These are phyloP conservation scores for Penicillium occitanis DNA, from an alignment of 2,329 filamentous ascomycete species.

Conservation along the genomic window DNA sequence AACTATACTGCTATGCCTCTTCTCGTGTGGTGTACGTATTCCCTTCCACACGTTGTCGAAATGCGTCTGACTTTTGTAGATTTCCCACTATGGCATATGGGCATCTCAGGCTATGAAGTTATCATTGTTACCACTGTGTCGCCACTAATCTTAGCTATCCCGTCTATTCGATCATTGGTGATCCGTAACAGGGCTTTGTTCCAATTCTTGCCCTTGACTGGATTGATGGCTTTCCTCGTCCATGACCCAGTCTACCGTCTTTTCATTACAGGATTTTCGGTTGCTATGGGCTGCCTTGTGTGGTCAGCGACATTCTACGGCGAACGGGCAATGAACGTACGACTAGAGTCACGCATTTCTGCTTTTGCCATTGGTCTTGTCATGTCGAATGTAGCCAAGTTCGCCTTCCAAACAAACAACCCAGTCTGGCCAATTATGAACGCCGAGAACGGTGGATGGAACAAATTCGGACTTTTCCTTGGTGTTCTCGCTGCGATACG, in stretches of 20 bases:
- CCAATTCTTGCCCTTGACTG: slow-evolving; percentile 75
- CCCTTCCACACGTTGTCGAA: neutral
- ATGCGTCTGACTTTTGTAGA: slow-evolving; percentile 51
- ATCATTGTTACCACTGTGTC: slow-evolving; percentile 82
- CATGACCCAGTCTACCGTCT: slow-evolving; percentile 72
- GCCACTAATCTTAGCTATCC: slow-evolving; percentile 73
- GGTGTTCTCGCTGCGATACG: slow-evolving; percentile 73
- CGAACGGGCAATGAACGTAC: slow-evolving; percentile 58
- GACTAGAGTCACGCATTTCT: slow-evolving; percentile 77
- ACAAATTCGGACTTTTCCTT: slow-evolving; percentile 74
- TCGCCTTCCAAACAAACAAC: slow-evolving; percentile 91
- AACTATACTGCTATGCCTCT: slow-evolving; percentile 86
- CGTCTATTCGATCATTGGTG: slow-evolving; percentile 65
- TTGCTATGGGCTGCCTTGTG: slow-evolving; percentile 75
- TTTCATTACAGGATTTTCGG: slow-evolving; percentile 75
- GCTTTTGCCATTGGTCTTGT: slow-evolving; percentile 81
- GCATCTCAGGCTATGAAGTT: slow-evolving; percentile 92
- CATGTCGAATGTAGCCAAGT: slow-evolving; percentile 84
- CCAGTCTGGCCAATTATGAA: slow-evolving; percentile 96
- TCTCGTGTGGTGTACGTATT: slow-evolving; percentile 81
- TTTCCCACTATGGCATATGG: slow-evolving; percentile 99
- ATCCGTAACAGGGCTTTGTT: slow-evolving; percentile 67
- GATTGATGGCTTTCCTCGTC: slow-evolving; percentile 76
- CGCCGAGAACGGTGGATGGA: slow-evolving; percentile 85
- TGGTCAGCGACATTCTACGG: slow-evolving; percentile 82